Conservation (phyloP, 2,329 filamentous ascomycete species). For the Botryotinia calthae region DNA sequence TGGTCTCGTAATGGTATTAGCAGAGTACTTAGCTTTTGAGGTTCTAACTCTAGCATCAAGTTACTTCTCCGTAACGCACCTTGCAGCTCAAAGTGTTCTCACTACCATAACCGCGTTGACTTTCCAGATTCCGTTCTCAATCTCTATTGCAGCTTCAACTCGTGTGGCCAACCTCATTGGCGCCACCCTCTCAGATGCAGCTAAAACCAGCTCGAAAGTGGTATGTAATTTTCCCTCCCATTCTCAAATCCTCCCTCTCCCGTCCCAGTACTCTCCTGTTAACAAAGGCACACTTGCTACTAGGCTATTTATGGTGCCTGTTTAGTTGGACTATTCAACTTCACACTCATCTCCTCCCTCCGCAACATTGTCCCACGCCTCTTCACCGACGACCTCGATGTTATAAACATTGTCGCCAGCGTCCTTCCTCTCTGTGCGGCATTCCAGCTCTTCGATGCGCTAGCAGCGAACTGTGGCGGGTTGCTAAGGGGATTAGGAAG, state of each 20-base stretch:
- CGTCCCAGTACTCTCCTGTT: not conserved
- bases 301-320: conserved; percentile 61
- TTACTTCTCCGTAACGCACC: conserved; percentile 72
- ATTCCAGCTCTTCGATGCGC: conserved; percentile 85
- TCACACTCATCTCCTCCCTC: conserved; percentile 65
- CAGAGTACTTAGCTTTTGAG: conserved; percentile 92
- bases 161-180: conserved; percentile 91
- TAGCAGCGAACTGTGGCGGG: conserved; percentile 78
- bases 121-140: conserved; percentile 89
- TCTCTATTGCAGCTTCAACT: conserved; percentile 84
- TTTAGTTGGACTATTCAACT: conserved; percentile 75
- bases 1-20: conserved; percentile 89
- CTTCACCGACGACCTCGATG: conserved; percentile 71
- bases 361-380: conserved; percentile 73
- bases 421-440: conserved; percentile 79
- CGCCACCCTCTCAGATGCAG: conserved; percentile 75
- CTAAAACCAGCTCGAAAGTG: conserved; percentile 77
- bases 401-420: conserved; percentile 63
- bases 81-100: conserved; percentile 86
- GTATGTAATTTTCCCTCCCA: conserved; percentile 26
- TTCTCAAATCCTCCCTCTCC: not conserved
- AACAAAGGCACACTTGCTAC: conserved; percentile 20
- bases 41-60: conserved; percentile 80
- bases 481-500: conserved; percentile 82
- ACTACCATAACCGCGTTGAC: conserved; percentile 75